Base-by-base conservation (phyloP, 495 filamentous ascomycete genomes). In the Neurospora africana region DNA sequence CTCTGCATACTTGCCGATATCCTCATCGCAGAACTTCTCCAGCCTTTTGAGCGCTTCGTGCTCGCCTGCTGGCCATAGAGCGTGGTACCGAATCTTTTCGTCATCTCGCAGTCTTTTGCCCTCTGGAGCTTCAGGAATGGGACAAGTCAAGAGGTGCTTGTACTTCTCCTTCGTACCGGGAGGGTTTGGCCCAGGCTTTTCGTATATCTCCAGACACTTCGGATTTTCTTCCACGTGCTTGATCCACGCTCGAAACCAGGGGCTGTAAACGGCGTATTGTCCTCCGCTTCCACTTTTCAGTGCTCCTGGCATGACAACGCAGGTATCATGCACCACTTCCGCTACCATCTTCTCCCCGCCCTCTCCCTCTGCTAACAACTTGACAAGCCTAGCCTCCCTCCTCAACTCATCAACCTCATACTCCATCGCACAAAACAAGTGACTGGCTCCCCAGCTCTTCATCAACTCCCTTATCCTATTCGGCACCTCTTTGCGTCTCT, bases 201-300 rank as follows among this genome's bases (percentile, higher is more conserved):
- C 87, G 8, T 85, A 87, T 0, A 87, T 75, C 43, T 89, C 83
- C 0, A 98, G 81, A 3, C 91, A 80, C 11, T 91, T 86, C 0
- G 86, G 87, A 75, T 95, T 88, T 17, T 85, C 80, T 68, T 94
- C 88, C 13, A 96, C 72, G 73, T 93, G 88, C 7, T 86, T 83
- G 27, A 93, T 76, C 94, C 94, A 98, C 0, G 91, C 76, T 19
- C 89, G 82, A 77, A 86, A 94, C 93, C 93, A 97, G 0, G 93
- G 94, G 3, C 82, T 89, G 74, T 95, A 97, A 2, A 97, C 91
- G 0, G 91, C 86, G 77, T 96, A 98, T 79, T 94, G 93, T 27
- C 87, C 91, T 10, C 93, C 91, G 7, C 82, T 83, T 10, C 90
- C 87, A 10, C 84, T 91, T 8, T 75, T 76, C 27, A 97, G 77